A percentile compares a stretch with the other conserved stretches of the same genome.
These are phyloP conservation scores for Kernera saxatilis DNA, from an alignment of 345 rosid genomes.

Conservation along the genomic window DNA sequence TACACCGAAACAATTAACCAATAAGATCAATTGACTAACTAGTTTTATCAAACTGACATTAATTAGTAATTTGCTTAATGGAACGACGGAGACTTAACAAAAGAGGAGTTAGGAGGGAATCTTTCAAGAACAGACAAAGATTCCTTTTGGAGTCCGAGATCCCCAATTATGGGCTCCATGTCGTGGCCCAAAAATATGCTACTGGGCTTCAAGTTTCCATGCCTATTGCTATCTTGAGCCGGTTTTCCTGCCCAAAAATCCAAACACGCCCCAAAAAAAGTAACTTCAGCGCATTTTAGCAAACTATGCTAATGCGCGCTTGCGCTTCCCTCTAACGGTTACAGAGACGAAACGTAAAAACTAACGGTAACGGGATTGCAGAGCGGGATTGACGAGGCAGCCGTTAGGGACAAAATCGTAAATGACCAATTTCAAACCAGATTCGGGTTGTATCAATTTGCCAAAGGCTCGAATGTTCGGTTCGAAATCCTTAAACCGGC, in stretches of 20 bases:
- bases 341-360: background rate
- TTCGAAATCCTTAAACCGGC: constrained; percentile 79
- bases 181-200: constrained; percentile 62
- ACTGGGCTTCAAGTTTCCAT: constrained; percentile 88
- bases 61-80: constrained; percentile 30
- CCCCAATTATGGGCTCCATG: constrained; percentile 79
- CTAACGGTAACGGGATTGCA: constrained; percentile 91
- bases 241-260: constrained; percentile 54
- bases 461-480: constrained; percentile 65
- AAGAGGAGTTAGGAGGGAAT: no score
- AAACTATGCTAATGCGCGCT: constrained; percentile 15
- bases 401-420: constrained; percentile 78
- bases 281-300: constrained; percentile 5
- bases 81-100: constrained; percentile 12
- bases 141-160: constrained; percentile 78
- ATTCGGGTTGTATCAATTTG: constrained; percentile 80
- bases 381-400: constrained; percentile 67
- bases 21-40: background rate
- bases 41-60: background rate
- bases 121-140: no score
- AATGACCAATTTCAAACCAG: constrained; percentile 71
- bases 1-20: constrained; percentile 4
- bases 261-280: background rate
- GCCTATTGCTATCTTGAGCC: constrained; percentile 75
- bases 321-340: no score